phyloP scores from a whole-genome alignment of 176 grass and related monocot species.

The Chloris gayana region DNA sequence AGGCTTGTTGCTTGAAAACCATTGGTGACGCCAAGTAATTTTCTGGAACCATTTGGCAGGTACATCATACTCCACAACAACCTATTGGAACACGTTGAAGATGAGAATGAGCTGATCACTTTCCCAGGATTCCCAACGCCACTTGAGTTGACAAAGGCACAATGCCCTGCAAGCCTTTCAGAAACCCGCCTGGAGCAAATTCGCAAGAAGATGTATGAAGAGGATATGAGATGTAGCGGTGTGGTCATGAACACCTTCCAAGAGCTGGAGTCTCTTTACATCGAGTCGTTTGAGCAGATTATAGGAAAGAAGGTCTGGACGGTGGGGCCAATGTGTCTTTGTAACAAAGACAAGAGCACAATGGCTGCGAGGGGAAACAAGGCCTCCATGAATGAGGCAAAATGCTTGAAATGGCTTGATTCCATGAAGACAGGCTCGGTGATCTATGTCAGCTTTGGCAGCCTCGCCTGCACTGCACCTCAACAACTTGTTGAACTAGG shows the following conservation, averaged over 20 bases:
- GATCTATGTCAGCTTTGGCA: slow-evolving; percentile 77
- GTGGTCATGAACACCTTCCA: slow-evolving; percentile 68
- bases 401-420: slow-evolving; percentile 67
- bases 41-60: slow-evolving; percentile 8
- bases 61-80: slow-evolving; percentile 41
- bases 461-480: slow-evolving; percentile 43
- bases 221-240: slow-evolving; percentile 43
- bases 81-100: slow-evolving; percentile 31
- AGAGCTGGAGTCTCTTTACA: slow-evolving; percentile 54
- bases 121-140: slow-evolving; percentile 54
- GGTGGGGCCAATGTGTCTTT: slow-evolving; percentile 66
- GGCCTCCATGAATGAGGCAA: slow-evolving; percentile 50
- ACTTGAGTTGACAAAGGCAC: slow-evolving; percentile 51
- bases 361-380: slow-evolving; percentile 48
- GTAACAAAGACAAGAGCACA: slow-evolving; percentile 30
- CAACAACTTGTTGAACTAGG: slow-evolving; percentile 70
- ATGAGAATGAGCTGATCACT: slow-evolving; percentile 48
- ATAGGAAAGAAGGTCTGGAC: slow-evolving; percentile 55
- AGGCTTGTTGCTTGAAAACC: not conserved
- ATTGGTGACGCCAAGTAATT: not conserved
- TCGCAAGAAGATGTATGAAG: slow-evolving; percentile 21
- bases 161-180: not conserved
- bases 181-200: slow-evolving; percentile 28
- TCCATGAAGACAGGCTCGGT: slow-evolving; percentile 50
- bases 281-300: slow-evolving; percentile 37